Percentiles rank a stretch among this genome's conserved stretches.
Evolutionary conservation across 306 rosid species (phyloP).

Genomic region (Begonia masoniana): DNA sequence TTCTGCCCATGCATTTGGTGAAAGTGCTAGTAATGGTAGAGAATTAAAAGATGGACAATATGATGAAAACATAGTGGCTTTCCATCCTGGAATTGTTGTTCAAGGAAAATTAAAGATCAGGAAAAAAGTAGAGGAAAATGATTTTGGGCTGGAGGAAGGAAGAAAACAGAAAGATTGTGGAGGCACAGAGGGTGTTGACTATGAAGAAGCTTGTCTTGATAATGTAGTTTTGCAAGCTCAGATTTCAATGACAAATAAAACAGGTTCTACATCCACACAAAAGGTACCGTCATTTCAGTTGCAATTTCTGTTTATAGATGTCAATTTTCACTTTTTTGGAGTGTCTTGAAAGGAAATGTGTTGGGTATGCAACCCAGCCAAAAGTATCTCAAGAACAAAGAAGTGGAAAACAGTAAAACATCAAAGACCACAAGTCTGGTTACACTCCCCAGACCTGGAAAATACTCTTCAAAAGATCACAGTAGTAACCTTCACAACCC

Average conservation of each 20-base stretch:
- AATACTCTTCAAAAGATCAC: no score
- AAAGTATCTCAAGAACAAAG: no score
- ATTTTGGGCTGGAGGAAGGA: constrained; percentile 9
- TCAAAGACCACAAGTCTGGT: no score
- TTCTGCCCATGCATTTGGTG: constrained; percentile 11
- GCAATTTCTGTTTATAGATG: constrained; percentile 4
- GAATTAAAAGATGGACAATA: constrained; percentile 15
- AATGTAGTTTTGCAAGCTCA: constrained; percentile 16
- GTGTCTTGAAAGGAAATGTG: no score
- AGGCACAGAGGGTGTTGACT: constrained; percentile 4
- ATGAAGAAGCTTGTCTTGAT: constrained; percentile 12
- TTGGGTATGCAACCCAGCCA: no score
- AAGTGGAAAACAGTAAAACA: no score
- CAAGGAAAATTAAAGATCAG: constrained; percentile 10
- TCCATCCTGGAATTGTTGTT: constrained; percentile 11
- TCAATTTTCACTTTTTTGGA: no score
- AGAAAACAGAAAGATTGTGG: constrained; percentile 4
- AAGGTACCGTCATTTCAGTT: constrained; percentile 23
- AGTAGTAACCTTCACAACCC: no score
- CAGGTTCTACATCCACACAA: constrained; percentile 13
- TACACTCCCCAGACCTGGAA: no score
- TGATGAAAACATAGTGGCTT: constrained; percentile 10
- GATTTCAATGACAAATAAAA: constrained; percentile 13
- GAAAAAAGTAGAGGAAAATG: constrained; percentile 8
- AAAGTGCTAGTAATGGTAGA: constrained; percentile 12